Evolutionary conservation across 768 basidiomycete genomes (phyloP), one percentile per base, ranked within the genome.

Genomic region (Trametopsis cervina): DNA sequence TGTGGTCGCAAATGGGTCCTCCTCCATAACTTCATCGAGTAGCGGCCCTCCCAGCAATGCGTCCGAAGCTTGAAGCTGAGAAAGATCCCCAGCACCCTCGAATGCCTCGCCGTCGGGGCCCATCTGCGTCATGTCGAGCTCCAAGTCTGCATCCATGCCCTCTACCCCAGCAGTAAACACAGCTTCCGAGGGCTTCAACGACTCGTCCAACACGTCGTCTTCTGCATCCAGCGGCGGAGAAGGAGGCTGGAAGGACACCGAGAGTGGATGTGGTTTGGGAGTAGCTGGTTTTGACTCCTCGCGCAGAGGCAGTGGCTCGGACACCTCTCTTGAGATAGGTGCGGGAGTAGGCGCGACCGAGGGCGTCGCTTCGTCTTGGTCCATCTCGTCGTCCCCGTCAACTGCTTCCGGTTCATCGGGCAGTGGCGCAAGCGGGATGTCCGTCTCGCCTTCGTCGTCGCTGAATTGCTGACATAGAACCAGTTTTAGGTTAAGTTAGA

Each of bases 351-450:
- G 67, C 17, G 66, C 73, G 18, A 67, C 66, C 13, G 74, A 73
- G 17, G 63, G 62, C 4, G 62, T 47, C 7, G 61, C 57, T 51
- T 85, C 85, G 46, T 87, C 87, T 52, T 79, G 75, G 47, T 86
- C 84, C 62, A 82, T 73, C 47, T 89, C 87, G 40, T 88, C 86
- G 43, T 85, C 76, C n/a, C 71, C 77, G 26, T 89, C 89, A 0
- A 78, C 80, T 6, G 78, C 77, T 61, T 90, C 88, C 21, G 81
- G 77, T 55, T 89, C 88, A 47, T 78, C 77, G 4, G 86, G 89
- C 37, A 91, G 69, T 15, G 89, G 89, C 1, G 80, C 89, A 21
- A 91, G 72, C 12, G 88, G 87, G 57, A 87, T 85, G 55, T 91
- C 86, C 0, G 69, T 77, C 53, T 81, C 84, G 43, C 77, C 85